Conservation (phyloP, 2,329 filamentous ascomycete genomes). For the Elsinoe arachidis region DNA sequence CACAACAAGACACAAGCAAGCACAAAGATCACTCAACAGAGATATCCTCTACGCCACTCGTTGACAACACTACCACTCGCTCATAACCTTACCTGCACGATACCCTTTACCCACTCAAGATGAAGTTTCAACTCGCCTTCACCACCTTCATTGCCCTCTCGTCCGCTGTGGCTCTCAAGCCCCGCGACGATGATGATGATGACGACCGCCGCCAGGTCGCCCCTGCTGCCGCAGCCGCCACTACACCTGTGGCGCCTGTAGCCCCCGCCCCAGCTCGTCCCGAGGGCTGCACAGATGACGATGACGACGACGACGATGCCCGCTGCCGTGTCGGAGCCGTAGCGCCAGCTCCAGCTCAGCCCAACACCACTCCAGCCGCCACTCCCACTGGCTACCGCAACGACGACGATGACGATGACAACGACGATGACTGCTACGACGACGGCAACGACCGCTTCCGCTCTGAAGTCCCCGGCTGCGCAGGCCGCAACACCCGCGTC, state of each 20-base stretch:
- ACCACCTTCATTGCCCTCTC: constrained; percentile 8
- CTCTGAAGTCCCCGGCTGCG: not conserved
- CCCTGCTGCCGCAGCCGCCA: not conserved
- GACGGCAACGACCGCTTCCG: constrained; percentile 4
- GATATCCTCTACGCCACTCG: not conserved
- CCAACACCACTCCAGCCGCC: constrained; percentile 6
- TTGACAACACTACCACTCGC: not conserved
- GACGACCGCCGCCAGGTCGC: not conserved
- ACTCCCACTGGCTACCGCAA: not conserved
- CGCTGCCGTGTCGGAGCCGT: not conserved
- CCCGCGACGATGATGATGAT: constrained; percentile 7
- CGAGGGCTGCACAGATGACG: constrained; percentile 5
- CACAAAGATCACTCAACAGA: not conserved
- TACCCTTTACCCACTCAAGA: not conserved
- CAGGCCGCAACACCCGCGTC: not conserved
- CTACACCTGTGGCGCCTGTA: not conserved
- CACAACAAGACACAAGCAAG: not conserved
- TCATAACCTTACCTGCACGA: not conserved
- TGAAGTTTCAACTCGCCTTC: constrained; percentile 10
- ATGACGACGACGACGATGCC: constrained; percentile 1
- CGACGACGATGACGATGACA: constrained; percentile 1
- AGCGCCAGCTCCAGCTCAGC: not conserved
- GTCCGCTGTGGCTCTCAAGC: constrained; percentile 6
- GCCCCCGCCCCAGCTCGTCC: not conserved
- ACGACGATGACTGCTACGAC: constrained; percentile 10